Conservation (phyloP, 2,329 filamentous ascomycete genomes). For the Hypoxylon sp. region DNA sequence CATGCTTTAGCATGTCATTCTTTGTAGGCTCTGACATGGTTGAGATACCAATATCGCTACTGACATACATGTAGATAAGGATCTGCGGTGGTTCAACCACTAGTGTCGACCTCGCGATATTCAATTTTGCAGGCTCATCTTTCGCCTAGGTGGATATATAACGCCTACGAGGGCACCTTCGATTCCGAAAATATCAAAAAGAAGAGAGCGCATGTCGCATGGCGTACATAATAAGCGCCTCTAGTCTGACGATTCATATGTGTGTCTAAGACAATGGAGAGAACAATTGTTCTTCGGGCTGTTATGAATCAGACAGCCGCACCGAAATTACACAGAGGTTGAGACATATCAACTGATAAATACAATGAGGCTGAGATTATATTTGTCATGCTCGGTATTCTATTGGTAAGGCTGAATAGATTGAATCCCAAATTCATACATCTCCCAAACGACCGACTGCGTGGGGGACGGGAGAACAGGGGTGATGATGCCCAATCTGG, state of each 20-base stretch:
- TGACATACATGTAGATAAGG: neutral
- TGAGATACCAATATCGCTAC: neutral
- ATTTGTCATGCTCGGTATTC: constrained; percentile 6
- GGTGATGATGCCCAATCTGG: constrained; percentile 12
- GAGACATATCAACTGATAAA: neutral
- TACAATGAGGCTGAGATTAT: constrained; percentile 8
- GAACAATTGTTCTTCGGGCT: neutral
- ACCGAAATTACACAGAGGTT: neutral
- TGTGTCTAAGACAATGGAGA: constrained; percentile 4
- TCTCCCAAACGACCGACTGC: neutral
- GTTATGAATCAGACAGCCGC: neutral
- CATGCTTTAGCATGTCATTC: neutral
- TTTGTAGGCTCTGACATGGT: neutral
- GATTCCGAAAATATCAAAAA: neutral
- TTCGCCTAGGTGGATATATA: neutral
- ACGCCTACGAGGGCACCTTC: neutral
- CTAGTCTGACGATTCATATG: neutral
- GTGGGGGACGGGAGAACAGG: constrained; percentile 21
- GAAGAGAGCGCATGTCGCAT: neutral
- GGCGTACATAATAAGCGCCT: neutral
- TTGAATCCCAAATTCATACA: neutral
- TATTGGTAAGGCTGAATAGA: constrained; percentile 10
- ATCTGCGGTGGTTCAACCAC: neutral
- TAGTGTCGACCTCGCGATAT: neutral
- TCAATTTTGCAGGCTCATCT: neutral